Base-by-base conservation (phyloP, 2,329 filamentous ascomycete genomes). In the Pochonia chlamydosporia region DNA sequence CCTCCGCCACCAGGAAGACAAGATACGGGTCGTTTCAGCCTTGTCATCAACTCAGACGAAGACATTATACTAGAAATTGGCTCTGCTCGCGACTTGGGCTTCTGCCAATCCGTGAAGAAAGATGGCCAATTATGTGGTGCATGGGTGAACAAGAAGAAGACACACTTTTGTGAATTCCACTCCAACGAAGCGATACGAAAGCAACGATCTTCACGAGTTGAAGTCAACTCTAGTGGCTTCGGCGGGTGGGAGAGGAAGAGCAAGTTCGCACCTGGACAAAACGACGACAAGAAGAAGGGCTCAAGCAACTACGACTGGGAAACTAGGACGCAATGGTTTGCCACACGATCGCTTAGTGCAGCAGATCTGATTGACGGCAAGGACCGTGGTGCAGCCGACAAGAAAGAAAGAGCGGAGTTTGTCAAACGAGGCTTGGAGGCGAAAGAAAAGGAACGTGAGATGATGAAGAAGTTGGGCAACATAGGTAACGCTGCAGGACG, bases 11-110 rank as follows among this genome's bases (percentile, higher is more conserved):
- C 81, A 1, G 80, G 84, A 18, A 83, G 82, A 50, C 75, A 81
- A 14, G 87, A 91, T 52, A 92, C 87, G 0, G 90, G 90, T 23
- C 81, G 82, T 26, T 99, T 97, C 68, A 89, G 84, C 43, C 74
- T 99, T 4, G 87, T 89, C 13, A 79, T 99, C 53, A 87, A 86
- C 50, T 92, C 87, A 40, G 89, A 88, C 30, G 87, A 86, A 28
- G 93, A 99, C 60, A 92, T 85, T 0, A 82, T 99, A 30, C 79
- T 99, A 13, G 95, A 99, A 63, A 79, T 99, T 44, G 93, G 95
- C 33, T 80, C 75, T 20, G 82, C 91, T 10, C 78, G 90, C 41
- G 92, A 99, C 65, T 72, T 99, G 3, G 90, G 88, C 1, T 95
- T 86, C 63, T 99, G 93, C 68, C 89, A 91, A 61, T 82, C 84